Evolutionary conservation across 164 flowering plant species (phyloP).

Genomic region (Tinospora cordifolia): DNA sequence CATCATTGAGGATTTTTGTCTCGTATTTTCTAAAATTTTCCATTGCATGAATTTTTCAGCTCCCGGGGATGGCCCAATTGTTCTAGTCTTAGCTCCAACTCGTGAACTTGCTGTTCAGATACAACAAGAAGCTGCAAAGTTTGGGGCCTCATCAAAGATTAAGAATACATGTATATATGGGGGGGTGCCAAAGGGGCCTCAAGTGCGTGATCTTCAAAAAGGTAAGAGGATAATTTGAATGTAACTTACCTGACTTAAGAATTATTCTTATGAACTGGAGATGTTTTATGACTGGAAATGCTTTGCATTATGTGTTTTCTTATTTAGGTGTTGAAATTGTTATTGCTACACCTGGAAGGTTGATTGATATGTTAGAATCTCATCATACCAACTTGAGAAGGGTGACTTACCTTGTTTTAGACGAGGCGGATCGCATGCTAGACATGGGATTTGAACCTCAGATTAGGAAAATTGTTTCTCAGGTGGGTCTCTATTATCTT

Average conservation of each 20-base stretch:
- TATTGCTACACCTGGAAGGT: slow-evolving; percentile 98
- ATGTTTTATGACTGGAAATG: slow-evolving; percentile 11
- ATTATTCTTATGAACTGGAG: slow-evolving; percentile 28
- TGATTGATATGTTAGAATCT: slow-evolving; percentile 97
- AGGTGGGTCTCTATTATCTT: slow-evolving; percentile 18
- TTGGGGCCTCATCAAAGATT: slow-evolving; percentile 92
- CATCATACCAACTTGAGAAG: slow-evolving; percentile 90
- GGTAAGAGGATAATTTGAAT: slow-evolving; percentile 48
- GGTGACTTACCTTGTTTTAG: slow-evolving; percentile 95
- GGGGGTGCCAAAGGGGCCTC: slow-evolving; percentile 99
- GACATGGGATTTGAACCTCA: slow-evolving; percentile 57
- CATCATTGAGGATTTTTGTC: background rate
- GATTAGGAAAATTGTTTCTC: slow-evolving; percentile 30
- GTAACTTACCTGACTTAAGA: slow-evolving; percentile 24
- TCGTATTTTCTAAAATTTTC: background rate
- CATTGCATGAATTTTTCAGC: slow-evolving; percentile 35
- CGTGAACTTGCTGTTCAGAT: slow-evolving; percentile 99
- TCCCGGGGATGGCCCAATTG: slow-evolving; percentile 88
- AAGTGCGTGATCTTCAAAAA: slow-evolving; percentile 98
- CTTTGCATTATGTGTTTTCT: slow-evolving; percentile 12
- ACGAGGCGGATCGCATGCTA: slow-evolving; percentile 98
- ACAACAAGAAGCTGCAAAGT: slow-evolving; percentile 93
- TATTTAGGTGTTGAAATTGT: slow-evolving; percentile 89
- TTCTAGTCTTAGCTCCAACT: slow-evolving; percentile 94
- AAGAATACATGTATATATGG: slow-evolving; percentile 95